Evolutionary conservation across 345 rosid genomes (phyloP), one percentile per base, ranked within the genome.

Genomic region (Lenwebbia sp.): DNA sequence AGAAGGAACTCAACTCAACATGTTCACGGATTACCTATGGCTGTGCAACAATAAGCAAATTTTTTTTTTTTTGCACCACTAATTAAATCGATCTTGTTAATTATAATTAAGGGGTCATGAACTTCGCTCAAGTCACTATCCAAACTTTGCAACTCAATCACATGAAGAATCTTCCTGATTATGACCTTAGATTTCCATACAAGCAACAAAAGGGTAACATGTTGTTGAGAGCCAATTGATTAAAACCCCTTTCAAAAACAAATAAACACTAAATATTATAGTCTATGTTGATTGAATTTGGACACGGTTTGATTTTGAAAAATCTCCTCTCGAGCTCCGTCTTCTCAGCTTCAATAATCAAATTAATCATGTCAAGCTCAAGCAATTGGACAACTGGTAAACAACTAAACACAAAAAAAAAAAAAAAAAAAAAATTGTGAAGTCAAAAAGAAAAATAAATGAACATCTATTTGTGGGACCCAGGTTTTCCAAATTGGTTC

Each of bases 161-260:
- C 96, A 92, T 92, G 98, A 92, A 91, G 90, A 92, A 93, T 93
- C 94, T 89, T 82, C 70, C 82, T 62, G 93, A 92, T 88, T 85
- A 74, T 65, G 95, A 87, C 93, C 75, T 83, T 78, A 85, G 92
- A 93, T 90, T 91, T 87, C 90, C 87, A 86, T 81, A 11, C 52
- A 50, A 76, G 87, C 4, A 89, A 70, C 88, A 87, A 37, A 86
- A 84, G 47, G 54, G 87, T 88, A 90, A 86, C 88, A 87, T 51
- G 37, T 47, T 49, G 10, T 47, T 49, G 10, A 25, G 52, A 49
- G 54, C 54, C 83, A 28, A 25, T 49, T 17, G 30, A 51, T 9
- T 13, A 51, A 82, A 58, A 50, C 52, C 82, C 90, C 87, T 89
- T 88, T 88, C 76, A 87, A 85, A 89, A 88, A 21, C 44, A 33